Base-by-base conservation (phyloP, 495 filamentous ascomycete genomes). In the Talaromyces proteolyticus region DNA sequence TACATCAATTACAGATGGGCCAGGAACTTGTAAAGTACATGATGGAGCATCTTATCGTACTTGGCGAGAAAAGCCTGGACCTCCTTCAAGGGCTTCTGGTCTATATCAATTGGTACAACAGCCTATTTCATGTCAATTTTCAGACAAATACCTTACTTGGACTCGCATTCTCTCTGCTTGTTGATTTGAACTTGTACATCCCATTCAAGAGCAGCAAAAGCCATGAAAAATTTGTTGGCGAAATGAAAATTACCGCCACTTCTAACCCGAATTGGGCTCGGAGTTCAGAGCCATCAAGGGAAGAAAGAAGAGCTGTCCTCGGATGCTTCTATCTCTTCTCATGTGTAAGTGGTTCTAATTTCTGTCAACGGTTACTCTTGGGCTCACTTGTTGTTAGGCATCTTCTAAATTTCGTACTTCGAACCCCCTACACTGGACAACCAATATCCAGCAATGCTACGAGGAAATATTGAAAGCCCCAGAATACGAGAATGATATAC, bases 51-150 rank as follows among this genome's bases (percentile, higher is more conserved):
- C 24, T 45, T 23, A 34, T 45, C 22, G 24, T 34, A 34, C 43
- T 45, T 10, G 23, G 43, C 23, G 43, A 45, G 43, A 45, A 45
- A 19, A 45, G 43, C 11, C 43, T 56, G 49, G 53, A 52, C 23
- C 39, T 56, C 1, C 49, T 55, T 23, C 47, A 24, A 12, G 49
- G 49, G 36, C 44, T 56, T 4, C 49, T 56, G 5, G 49, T 56
- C 17, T 50, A 56, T 34, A 39, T 45, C 24, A 46, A 44, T 10
- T 56, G 53, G 53, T 48, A 56, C 43, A 45, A 45, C 43, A 45
- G 43, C n/a, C 22, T 45, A 4, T 45, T 45, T 19, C 43, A 45
- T 20, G 24, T 23, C 16, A 34, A 45, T 34, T 23, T 23, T 5
- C 43, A 45, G 16, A 45, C 43, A 20, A 45, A 45, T 23, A 45